Base-by-base conservation (phyloP, 2,329 filamentous ascomycete species). In the Cercospora berteroae region DNA sequence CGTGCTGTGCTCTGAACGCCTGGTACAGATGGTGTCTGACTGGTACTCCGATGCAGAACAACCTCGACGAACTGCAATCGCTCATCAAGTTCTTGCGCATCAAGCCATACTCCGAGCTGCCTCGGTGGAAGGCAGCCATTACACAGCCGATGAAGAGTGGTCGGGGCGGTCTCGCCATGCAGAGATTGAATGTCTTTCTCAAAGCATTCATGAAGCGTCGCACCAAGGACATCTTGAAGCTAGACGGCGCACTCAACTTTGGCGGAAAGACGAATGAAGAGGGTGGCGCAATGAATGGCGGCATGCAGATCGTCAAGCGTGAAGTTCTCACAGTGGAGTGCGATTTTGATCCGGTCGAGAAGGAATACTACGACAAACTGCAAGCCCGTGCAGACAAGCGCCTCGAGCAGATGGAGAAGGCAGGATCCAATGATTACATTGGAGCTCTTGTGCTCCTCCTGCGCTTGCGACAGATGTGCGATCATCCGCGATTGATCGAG, bases 161-260 rank as follows among this genome's bases (percentile, higher is more conserved):
- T 7, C 90, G 91, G 68, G 95, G 94, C 10, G 91, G 94, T 63
- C 86, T 98, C 66, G 94, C 95, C 16, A 96, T 99, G 77, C 87
- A 89, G 60, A 88, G 95, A 55, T 83, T 99, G 33, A 93, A 97
- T 72, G 88, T 90, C 65, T 88, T 96, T 69, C 83, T 99, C 4
- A 90, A 91, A 64, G 94, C 93, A 64, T 97, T 97, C 81, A 99
- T 99, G 95, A 97, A 98, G 82, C 89, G 95, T n/a, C 89, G 95
- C 50, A 98, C 94, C 8, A 99, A 99, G 80, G 93, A 97, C 23
- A 92, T 99, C n/a, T 82, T 99, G 68, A 97, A 95, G 80, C 86
- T 93, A 73, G 92, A 92, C 10, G 92, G 92, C 10, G 92, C 92
- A 0, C 82, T 96, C 18, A 91, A 91, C 68, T 89, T 91, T 27